Evolutionary conservation across 306 rosid species (phyloP).

Genomic region (Acacia melanoxylon): DNA sequence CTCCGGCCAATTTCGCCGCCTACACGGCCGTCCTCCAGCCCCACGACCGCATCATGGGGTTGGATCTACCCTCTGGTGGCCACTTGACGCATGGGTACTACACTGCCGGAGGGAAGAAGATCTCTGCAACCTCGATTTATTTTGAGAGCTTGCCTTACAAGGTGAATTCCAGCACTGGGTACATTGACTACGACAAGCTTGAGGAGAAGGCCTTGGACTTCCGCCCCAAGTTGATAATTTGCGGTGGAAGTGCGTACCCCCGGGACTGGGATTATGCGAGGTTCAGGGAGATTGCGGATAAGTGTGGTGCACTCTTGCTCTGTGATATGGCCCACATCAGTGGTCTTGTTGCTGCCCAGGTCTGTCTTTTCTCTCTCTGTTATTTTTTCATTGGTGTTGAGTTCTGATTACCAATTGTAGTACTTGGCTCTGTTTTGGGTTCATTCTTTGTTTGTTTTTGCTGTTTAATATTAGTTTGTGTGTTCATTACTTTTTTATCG

Average conservation of each 20-base stretch:
- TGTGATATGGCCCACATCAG: constrained; percentile 97
- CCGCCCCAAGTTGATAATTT: constrained; percentile 77
- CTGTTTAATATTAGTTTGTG: background rate
- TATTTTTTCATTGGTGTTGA: background rate
- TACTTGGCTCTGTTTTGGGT: background rate
- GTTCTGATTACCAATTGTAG: background rate
- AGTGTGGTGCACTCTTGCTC: constrained; percentile 82
- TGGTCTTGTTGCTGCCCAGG: constrained; percentile 98
- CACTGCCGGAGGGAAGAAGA: constrained; percentile 93
- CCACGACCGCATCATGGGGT: constrained; percentile 89
- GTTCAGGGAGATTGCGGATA: constrained; percentile 69
- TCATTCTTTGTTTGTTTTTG: background rate
- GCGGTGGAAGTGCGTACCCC: constrained; percentile 95
- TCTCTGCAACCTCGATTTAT: constrained; percentile 92
- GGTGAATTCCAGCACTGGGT: constrained; percentile 64
- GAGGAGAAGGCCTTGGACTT: constrained; percentile 98
- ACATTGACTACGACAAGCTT: constrained; percentile 71
- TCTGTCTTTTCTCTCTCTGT: background rate
- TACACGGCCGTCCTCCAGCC: constrained; percentile 92
- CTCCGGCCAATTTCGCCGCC: constrained; percentile 95
- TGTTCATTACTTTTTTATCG: background rate
- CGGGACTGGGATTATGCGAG: constrained; percentile 85
- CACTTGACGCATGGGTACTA: constrained; percentile 89
- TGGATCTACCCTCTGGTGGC: constrained; percentile 94
- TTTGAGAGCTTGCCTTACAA: constrained; percentile 93